These are phyloP conservation scores for Ganoderma meredithae DNA, from an alignment of 1,284 basidiomycete genomes.

Conservation along the genomic window DNA sequence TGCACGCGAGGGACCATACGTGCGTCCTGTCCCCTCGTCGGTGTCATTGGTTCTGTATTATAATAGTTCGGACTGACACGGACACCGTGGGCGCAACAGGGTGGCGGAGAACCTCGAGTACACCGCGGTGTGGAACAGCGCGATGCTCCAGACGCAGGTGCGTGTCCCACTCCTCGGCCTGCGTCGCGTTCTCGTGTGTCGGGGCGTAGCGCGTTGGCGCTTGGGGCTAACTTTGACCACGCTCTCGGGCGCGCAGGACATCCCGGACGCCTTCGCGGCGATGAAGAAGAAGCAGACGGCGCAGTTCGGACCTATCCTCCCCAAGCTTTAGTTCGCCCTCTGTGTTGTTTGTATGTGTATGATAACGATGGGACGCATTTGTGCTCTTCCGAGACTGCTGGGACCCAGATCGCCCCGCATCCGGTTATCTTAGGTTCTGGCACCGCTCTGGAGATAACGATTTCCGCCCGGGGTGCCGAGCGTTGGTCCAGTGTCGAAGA, in stretches of 20 bases:
- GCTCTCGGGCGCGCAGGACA: constrained; percentile 33
- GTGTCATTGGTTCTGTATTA: background rate
- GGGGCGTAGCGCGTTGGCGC: background rate
- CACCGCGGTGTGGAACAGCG: constrained; percentile 80
- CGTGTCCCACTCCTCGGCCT: constrained; percentile 29
- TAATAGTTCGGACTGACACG: background rate
- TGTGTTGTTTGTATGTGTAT: background rate
- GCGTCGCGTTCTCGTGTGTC: background rate
- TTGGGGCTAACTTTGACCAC: background rate
- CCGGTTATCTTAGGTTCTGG: background rate
- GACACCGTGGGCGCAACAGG: constrained; percentile 45
- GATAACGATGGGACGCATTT: background rate
- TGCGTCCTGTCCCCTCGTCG: constrained; percentile 42
- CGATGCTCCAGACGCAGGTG: constrained; percentile 75
- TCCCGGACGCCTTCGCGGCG: constrained; percentile 36
- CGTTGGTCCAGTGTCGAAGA: too few species aligned
- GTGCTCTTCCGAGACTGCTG: background rate
- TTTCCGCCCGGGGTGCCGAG: too few species aligned
- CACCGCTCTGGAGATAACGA: too few species aligned
- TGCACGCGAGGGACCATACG: constrained; percentile 82
- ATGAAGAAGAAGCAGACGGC: constrained; percentile 35
- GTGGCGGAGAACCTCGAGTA: constrained; percentile 84
- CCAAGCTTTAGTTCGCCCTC: constrained; percentile 19
- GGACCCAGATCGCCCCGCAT: background rate
- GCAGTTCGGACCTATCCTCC: constrained; percentile 33